A percentile compares a stretch with the other conserved stretches of the same genome.
Conservation (phyloP, 192 early-diverging fungal species). For the Rhizophagus sp. region DNA sequence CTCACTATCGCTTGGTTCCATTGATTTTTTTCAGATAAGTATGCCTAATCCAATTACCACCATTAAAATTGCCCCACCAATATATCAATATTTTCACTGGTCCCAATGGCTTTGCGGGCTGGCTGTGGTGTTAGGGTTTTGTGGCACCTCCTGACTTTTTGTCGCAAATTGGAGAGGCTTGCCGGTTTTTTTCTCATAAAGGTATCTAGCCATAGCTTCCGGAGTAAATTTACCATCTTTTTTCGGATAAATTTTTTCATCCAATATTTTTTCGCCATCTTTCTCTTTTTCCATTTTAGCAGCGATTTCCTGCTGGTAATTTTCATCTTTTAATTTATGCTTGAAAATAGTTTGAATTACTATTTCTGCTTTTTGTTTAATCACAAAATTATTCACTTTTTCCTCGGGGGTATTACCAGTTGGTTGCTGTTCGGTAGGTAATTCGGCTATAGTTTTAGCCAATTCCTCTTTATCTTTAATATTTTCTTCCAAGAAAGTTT, state of each 20-base stretch:
- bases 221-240: slow-evolving; percentile 5
- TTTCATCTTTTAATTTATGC: background rate
- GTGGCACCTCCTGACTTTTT: too few species aligned
- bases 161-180: background rate
- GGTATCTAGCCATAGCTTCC: background rate
- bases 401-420: background rate
- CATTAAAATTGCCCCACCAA: too few species aligned
- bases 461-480: slow-evolving; percentile 5
- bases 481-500: slow-evolving; percentile 2
- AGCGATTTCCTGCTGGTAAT: background rate
- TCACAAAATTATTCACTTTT: background rate
- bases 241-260: background rate
- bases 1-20: too few species aligned
- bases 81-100: too few species aligned
- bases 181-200: slow-evolving; percentile 7
- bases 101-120: too few species aligned
- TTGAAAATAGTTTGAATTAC: background rate
- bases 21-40: too few species aligned
- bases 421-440: background rate
- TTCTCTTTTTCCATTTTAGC: background rate
- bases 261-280: too few species aligned
- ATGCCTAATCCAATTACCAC: too few species aligned
- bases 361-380: background rate
- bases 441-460: background rate
- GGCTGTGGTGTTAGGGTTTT: too few species aligned